These are phyloP conservation scores for Hymenoscyphus fructigenus DNA, from an alignment of 2,329 filamentous ascomycete species.

Conservation along the genomic window DNA sequence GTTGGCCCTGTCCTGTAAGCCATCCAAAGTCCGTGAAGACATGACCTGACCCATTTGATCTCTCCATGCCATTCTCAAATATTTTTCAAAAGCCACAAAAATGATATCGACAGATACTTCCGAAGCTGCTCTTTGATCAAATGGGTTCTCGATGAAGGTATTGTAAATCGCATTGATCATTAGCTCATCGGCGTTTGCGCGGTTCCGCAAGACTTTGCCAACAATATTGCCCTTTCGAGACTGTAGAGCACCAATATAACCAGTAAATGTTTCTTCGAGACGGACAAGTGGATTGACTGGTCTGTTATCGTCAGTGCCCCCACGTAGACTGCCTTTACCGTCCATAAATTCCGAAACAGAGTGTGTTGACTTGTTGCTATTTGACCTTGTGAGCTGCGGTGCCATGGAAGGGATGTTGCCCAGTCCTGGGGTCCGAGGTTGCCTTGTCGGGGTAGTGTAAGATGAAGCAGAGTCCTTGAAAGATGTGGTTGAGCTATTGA, in stretches of 20 bases:
- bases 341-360: conserved; percentile 32
- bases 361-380: conserved; percentile 33
- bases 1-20: conserved; percentile 67
- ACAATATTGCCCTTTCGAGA: conserved; percentile 85
- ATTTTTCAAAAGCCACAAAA: conserved; percentile 92
- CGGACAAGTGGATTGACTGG: conserved; percentile 67
- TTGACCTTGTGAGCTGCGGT: conserved; percentile 28
- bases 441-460: conserved; percentile 38
- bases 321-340: conserved; percentile 36
- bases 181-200: conserved; percentile 71
- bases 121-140: conserved; percentile 70
- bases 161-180: conserved; percentile 90
- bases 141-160: conserved; percentile 77
- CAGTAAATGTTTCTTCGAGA: conserved; percentile 81
- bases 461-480: conserved; percentile 42
- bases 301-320: conserved; percentile 49
- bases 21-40: conserved; percentile 66
- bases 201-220: conserved; percentile 70
- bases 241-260: conserved; percentile 79
- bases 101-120: conserved; percentile 81
- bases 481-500: conserved; percentile 43
- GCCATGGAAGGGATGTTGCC: conserved; percentile 45
- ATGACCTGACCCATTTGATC: conserved; percentile 86
- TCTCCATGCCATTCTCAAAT: conserved; percentile 82
- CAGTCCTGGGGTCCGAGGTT: conserved; percentile 38